phyloP scores from a whole-genome alignment of 805 yeast genomes.

The Yamadazyma insecticola region DNA sequence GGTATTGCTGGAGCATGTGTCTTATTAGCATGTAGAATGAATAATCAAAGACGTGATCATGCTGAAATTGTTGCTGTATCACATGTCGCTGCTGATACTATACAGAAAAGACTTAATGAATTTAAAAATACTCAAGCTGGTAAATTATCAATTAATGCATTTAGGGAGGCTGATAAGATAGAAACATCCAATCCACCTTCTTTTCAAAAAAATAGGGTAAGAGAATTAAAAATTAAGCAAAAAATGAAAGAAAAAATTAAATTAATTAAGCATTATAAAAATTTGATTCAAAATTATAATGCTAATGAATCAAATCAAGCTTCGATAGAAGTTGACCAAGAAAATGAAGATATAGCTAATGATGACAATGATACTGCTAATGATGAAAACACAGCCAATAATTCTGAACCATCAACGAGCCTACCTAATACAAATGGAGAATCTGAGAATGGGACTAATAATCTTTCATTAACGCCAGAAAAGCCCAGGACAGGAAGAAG shows the following conservation, averaged over 20 bases:
- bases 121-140: slow-evolving; percentile 78
- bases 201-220: slow-evolving; percentile 54
- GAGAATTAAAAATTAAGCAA: slow-evolving; percentile 28
- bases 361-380: too few relatives aligned
- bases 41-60: slow-evolving; percentile 86
- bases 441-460: too few relatives aligned
- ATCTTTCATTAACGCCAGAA: too few relatives aligned
- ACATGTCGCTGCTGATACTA: slow-evolving; percentile 90
- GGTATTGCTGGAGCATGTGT: slow-evolving; percentile 98
- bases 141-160: slow-evolving; percentile 63
- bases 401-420: too few relatives aligned
- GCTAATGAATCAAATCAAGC: too few relatives aligned
- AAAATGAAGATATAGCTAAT: too few relatives aligned
- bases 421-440: too few relatives aligned
- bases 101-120: slow-evolving; percentile 86
- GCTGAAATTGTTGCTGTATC: slow-evolving; percentile 93
- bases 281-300: background rate
- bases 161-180: slow-evolving; percentile 48
- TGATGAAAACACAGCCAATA: too few relatives aligned
- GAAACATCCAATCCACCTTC: slow-evolving; percentile 78
- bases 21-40: slow-evolving; percentile 92
- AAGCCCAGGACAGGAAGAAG: too few relatives aligned
- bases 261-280: too few relatives aligned
- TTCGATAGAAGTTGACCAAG: slow-evolving; percentile 32
- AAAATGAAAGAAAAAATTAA: background rate